These are phyloP conservation scores for Trichoderma hamatum DNA, from an alignment of 2,329 filamentous ascomycete species.

Conservation along the genomic window DNA sequence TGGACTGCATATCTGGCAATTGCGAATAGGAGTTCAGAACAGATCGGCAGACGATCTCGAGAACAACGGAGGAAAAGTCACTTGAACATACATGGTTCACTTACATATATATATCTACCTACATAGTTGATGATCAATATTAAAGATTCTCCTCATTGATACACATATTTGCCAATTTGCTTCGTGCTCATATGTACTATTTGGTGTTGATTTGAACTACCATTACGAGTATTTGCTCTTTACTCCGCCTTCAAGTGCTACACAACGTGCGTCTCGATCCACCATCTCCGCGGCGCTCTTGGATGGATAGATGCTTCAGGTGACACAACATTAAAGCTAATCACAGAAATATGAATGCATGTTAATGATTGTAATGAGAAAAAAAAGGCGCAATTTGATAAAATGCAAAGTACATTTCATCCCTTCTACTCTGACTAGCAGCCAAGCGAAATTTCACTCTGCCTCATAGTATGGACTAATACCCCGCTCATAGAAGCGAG, in stretches of 20 bases:
- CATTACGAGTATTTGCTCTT: not conserved
- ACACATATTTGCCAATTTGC: not conserved
- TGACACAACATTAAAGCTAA: not conserved
- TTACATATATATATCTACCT: not conserved
- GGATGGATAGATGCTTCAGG: not conserved
- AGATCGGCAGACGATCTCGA: not conserved
- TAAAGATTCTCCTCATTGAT: not conserved
- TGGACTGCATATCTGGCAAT: not conserved
- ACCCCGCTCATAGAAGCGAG: not conserved
- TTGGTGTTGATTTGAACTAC: not conserved
- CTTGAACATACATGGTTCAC: not conserved
- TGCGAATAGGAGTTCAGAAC: not conserved
- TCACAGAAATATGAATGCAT: not conserved
- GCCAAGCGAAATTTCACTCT: not conserved
- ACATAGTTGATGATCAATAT: not conserved
- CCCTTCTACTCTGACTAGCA: not conserved
- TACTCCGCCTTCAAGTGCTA: not conserved
- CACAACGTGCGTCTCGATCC: not conserved
- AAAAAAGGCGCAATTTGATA: not conserved
- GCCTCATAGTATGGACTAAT: not conserved
- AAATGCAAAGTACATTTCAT: not conserved
- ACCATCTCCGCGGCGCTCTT: not conserved
- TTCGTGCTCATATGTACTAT: not conserved
- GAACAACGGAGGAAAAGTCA: not conserved
- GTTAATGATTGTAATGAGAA: not conserved